Evolutionary conservation across 163 green algal genomes (phyloP).

Genomic region (Picocystis sp.): DNA sequence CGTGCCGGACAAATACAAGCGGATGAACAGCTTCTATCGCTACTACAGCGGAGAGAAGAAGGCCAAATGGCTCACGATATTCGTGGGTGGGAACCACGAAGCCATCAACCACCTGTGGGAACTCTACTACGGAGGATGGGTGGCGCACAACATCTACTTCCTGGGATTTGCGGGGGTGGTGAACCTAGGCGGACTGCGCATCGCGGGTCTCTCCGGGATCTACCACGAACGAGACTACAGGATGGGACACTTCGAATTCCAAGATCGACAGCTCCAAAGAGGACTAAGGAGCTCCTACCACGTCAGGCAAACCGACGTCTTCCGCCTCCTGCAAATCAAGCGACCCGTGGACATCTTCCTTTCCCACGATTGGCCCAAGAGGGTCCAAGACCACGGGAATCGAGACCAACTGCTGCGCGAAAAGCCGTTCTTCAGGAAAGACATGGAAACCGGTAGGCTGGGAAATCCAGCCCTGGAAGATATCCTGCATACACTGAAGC

Average conservation of each 20-base stretch:
- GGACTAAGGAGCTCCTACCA: constrained; percentile 82
- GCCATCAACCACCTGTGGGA: constrained; percentile 87
- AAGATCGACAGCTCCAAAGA: constrained; percentile 16
- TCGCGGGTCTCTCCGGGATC: constrained; percentile 85
- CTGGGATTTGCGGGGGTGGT: constrained; percentile 77
- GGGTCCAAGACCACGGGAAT: constrained; percentile 72
- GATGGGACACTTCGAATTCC: constrained; percentile 8
- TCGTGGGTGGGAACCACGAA: constrained; percentile 98
- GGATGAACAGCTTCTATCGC: constrained; percentile 80
- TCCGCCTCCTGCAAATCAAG: constrained; percentile 43
- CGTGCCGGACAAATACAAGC: constrained; percentile 78
- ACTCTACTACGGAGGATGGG: constrained; percentile 93
- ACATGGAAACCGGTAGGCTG: constrained; percentile 43
- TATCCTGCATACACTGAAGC: constrained; percentile 59
- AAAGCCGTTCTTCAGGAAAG: constrained; percentile 65
- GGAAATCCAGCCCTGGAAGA: constrained; percentile 50
- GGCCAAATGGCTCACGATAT: constrained; percentile 78
- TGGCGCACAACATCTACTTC: constrained; percentile 88
- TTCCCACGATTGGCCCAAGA: constrained; percentile 87
- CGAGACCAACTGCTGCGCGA: constrained; percentile 39
- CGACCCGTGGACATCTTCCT: constrained; percentile 73
- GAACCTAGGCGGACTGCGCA: constrained; percentile 79
- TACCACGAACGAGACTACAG: constrained; percentile 60
- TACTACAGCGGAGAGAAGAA: constrained; percentile 73
- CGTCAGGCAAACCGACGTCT: constrained; percentile 69